A percentile compares a stretch with the other conserved stretches of the same genome.
Conservation (phyloP, 164 flowering plant species). For the Protea cynaroides region DNA sequence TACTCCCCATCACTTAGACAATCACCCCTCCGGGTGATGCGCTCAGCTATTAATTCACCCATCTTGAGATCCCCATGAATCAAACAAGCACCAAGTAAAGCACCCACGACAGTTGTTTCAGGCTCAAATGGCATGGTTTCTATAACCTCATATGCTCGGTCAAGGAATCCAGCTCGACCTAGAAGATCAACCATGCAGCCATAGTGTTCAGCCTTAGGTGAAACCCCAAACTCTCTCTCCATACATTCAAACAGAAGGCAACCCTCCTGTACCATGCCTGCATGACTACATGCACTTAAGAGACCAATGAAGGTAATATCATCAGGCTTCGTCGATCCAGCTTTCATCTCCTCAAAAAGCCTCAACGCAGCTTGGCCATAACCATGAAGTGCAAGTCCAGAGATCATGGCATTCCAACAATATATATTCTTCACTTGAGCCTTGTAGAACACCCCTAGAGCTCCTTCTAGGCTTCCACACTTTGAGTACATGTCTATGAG, state of each 20-base stretch:
- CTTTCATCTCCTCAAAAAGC: constrained; percentile 23
- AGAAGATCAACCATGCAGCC: constrained; percentile 46
- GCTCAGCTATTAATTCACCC: constrained; percentile 25
- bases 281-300: constrained; percentile 40
- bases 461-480: constrained; percentile 29
- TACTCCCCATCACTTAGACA: constrained; percentile 36
- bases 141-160: constrained; percentile 20
- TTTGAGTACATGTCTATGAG: constrained; percentile 40
- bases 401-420: constrained; percentile 41
- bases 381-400: constrained; percentile 38
- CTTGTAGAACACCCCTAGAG: constrained; percentile 32
- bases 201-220: constrained; percentile 40
- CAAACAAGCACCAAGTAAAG: constrained; percentile 34
- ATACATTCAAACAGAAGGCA: constrained; percentile 20
- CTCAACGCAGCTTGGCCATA: constrained; percentile 27
- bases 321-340: constrained; percentile 19
- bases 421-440: constrained; percentile 23
- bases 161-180: constrained; percentile 30
- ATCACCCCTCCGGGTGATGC: constrained; percentile 2
- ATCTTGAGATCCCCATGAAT: constrained; percentile 26
- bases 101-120: constrained; percentile 28
- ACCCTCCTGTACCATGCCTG: constrained; percentile 35
- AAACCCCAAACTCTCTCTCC: constrained; percentile 26
- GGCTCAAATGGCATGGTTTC: constrained; percentile 41
- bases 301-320: constrained; percentile 41